Conservation (phyloP, 208 protist genomes). For the Strigomonas culicis region DNA sequence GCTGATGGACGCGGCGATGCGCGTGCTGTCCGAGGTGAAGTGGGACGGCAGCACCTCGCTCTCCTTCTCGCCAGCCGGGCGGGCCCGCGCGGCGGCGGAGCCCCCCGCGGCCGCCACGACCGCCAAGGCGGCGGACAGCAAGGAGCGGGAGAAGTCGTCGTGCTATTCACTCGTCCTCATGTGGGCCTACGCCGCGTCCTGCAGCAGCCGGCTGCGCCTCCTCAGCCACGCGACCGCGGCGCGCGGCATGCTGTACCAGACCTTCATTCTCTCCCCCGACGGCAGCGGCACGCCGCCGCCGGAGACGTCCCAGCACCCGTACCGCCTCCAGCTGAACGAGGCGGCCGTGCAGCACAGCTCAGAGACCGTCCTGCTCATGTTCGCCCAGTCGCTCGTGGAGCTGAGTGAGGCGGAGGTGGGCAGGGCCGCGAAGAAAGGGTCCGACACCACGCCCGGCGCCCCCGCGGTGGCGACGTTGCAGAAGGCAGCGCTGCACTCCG, state of each 20-base stretch:
- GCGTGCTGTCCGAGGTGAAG: neutral
- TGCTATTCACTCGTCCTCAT: conserved; percentile 26
- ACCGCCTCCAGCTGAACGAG: conserved; percentile 13
- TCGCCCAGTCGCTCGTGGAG: conserved; percentile 26
- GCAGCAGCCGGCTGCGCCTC: conserved; percentile 36
- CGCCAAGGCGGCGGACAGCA: neutral
- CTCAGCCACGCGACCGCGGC: conserved; percentile 25
- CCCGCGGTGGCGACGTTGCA: conserved; percentile 6
- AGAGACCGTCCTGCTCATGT: conserved; percentile 13
- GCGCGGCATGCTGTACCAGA: conserved; percentile 26
- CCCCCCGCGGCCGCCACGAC: neutral
- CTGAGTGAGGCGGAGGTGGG: conserved; percentile 21
- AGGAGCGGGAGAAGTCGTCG: conserved; percentile 1
- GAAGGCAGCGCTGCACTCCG: conserved; percentile 26
- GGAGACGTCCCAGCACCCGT: conserved; percentile 6
- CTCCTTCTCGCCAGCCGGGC: too few species aligned
- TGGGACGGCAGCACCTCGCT: conserved; percentile 1
- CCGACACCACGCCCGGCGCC: neutral
- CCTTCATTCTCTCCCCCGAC: conserved; percentile 17
- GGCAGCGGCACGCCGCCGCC: neutral
- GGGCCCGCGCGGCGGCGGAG: too few species aligned
- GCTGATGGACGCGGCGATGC: conserved; percentile 6
- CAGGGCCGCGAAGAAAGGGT: neutral
- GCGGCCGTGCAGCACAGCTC: conserved; percentile 16
- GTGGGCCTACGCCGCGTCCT: conserved; percentile 43